Conservation (phyloP, 352 stramenopile species). For the Thalassiosira exigua region DNA sequence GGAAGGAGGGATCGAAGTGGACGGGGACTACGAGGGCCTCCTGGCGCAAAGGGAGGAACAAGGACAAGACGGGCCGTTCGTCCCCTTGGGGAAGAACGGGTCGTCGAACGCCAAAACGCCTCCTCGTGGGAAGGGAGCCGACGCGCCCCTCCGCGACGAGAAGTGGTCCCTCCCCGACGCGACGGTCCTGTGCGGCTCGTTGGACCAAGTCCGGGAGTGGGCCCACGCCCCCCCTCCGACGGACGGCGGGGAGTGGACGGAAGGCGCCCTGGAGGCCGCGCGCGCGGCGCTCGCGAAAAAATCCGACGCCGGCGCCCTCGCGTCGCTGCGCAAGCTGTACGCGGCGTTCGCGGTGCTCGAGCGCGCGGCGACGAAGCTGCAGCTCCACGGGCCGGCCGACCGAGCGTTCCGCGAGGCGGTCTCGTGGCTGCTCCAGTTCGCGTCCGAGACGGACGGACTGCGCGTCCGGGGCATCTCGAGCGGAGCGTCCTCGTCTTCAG, state of each 20-base stretch:
- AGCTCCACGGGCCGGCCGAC: conserved; percentile 48
- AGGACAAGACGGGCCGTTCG: too few relatives aligned
- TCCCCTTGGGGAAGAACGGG: too few relatives aligned
- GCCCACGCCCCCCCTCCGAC: background rate
- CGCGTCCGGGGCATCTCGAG: conserved; percentile 70
- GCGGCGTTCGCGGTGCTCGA: conserved; percentile 39
- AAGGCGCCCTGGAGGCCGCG: conserved; percentile 24
- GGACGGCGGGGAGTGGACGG: conserved; percentile 14
- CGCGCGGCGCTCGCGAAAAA: conserved; percentile 28
- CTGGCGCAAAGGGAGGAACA: conserved; percentile 5
- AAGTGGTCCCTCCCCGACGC: conserved; percentile 76
- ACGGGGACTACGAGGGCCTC: conserved; percentile 32
- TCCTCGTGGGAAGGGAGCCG: too few relatives aligned
- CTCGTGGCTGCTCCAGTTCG: conserved; percentile 64
- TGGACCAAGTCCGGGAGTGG: conserved; percentile 28
- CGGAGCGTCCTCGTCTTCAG: background rate
- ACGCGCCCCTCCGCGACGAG: conserved; percentile 48
- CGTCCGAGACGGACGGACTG: conserved; percentile 58
- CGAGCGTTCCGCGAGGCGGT: conserved; percentile 39
- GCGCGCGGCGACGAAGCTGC: conserved; percentile 51
- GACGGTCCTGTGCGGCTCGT: conserved; percentile 61
- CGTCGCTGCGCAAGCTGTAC: conserved; percentile 35
- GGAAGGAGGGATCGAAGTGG: conserved; percentile 3
- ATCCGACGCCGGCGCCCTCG: conserved; percentile 43
- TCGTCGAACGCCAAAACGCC: too few relatives aligned